Evolutionary conservation across 169 alveolate species (phyloP), one percentile per base, ranked within the genome.

Genomic region (Cystoisospora suis): DNA sequence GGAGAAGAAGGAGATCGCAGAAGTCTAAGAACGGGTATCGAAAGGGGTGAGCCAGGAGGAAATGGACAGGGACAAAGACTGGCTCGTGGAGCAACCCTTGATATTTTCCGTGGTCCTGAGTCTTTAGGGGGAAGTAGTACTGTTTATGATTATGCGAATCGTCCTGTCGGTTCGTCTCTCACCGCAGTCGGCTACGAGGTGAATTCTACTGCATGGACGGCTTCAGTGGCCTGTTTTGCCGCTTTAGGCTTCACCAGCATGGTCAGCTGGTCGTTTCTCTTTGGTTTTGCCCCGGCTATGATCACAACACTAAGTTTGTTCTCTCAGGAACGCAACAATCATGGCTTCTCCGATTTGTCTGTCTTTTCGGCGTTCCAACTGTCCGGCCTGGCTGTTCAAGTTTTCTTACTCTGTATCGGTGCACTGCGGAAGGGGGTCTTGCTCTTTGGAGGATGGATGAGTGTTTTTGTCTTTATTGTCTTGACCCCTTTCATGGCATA

Each of bases 221-320:
- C n/a, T n/a, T n/a, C n/a, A n/a, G n/a, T n/a, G n/a, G n/a, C n/a
- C n/a, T n/a, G n/a, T n/a, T n/a, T n/a, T n/a, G n/a, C n/a, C n/a
- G n/a, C n/a, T 15, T 34, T 87, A 9, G 91, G 91, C 32, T 34
- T 87, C 53, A 17, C 56, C 49, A 44, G 72, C 23, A 56, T 87
- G n/a, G 34, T 87, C n/a, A 77, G 81, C 15, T 87, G 91, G 91
- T 72, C 46, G 45, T 29, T 45, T 36, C 32, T 69, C 44, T 40
- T 87, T 4, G 47, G 75, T 45, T 44, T 87, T 29, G 86, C 80
- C 38, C 91, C 91, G 5, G 69, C 69, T 49, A 75, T 87, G 49
- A 72, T 75, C 23, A 77, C 46, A 56, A n/a, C n/a, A n/a, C n/a
- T n/a, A n/a, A 56, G 38, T 20, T 49, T 70, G 34, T 59, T 87